Percentiles rank a stretch among this genome's conserved stretches.
Evolutionary conservation across 75 land plant genomes (phyloP).

Genomic region (Sequoia sempervirens): DNA sequence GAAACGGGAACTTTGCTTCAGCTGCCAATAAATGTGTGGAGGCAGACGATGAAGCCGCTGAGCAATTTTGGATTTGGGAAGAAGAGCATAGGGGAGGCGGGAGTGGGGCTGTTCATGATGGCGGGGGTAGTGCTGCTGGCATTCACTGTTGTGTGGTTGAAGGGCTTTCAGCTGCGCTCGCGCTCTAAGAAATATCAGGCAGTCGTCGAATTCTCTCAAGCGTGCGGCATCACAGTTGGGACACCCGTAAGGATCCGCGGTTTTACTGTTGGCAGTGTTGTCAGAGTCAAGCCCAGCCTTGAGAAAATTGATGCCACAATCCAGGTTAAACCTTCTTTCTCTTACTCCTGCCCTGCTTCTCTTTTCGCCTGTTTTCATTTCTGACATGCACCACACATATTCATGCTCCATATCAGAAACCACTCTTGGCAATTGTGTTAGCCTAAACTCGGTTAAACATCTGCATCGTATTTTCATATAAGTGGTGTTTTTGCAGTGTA

Average conservation of each 20-base stretch:
- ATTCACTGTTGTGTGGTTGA: slow-evolving; percentile 74
- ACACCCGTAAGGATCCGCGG: slow-evolving; percentile 95
- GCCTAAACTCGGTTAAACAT: neutral
- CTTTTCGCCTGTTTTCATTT: no score
- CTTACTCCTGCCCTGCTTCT: neutral
- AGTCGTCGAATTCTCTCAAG: slow-evolving; percentile 82
- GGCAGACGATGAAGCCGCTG: slow-evolving; percentile 56
- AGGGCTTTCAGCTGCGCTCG: slow-evolving; percentile 73
- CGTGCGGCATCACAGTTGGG: slow-evolving; percentile 87
- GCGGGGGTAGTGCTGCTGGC: slow-evolving; percentile 75
- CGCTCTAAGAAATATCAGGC: slow-evolving; percentile 67
- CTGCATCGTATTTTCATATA: neutral
- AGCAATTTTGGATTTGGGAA: slow-evolving; percentile 90
- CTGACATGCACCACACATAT: neutral
- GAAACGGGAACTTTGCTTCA: slow-evolving; percentile 22
- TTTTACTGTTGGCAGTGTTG: slow-evolving; percentile 82
- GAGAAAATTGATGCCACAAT: slow-evolving; percentile 80
- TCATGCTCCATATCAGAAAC: neutral
- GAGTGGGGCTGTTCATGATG: slow-evolving; percentile 85
- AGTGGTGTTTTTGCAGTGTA: no score
- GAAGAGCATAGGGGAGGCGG: slow-evolving; percentile 88
- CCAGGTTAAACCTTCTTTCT: slow-evolving; percentile 44
- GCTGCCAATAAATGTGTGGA: slow-evolving; percentile 66
- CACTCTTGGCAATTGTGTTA: neutral
- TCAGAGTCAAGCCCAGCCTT: slow-evolving; percentile 70